Conservation (phyloP, 352 stramenopile genomes). For the Phytophthora sp. region DNA sequence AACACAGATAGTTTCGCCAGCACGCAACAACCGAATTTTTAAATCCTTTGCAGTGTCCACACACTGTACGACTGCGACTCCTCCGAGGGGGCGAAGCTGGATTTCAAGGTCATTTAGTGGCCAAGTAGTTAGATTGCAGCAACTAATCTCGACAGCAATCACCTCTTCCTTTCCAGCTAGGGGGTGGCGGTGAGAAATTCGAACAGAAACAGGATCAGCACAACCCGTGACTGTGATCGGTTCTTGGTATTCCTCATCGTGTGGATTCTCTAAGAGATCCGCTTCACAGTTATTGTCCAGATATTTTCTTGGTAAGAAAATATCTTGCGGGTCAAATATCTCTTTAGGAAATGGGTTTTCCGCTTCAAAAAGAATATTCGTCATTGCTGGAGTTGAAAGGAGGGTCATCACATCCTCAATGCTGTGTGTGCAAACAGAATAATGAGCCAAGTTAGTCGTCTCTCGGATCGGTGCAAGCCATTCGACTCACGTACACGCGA, state of each 20-base stretch:
- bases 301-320: slow-evolving; percentile 39
- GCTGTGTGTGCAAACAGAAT: slow-evolving; percentile 4
- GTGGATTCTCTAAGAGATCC: background rate
- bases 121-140: slow-evolving; percentile 74
- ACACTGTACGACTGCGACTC: slow-evolving; percentile 47
- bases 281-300: background rate
- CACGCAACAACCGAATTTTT: slow-evolving; percentile 53
- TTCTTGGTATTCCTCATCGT: slow-evolving; percentile 17
- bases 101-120: slow-evolving; percentile 71
- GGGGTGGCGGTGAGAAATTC: slow-evolving; percentile 62
- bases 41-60: slow-evolving; percentile 65
- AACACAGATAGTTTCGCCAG: slow-evolving; percentile 38
- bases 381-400: slow-evolving; percentile 6
- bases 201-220: slow-evolving; percentile 64
- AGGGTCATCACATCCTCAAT: slow-evolving; percentile 31
- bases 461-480: too few relatives aligned
- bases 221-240: slow-evolving; percentile 56
- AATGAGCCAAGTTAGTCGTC: slow-evolving; percentile 10
- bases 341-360: slow-evolving; percentile 19
- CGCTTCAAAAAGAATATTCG: background rate
- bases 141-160: slow-evolving; percentile 54
- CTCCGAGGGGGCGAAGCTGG: slow-evolving; percentile 50
- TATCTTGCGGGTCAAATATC: slow-evolving; percentile 44
- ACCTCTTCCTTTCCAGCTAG: slow-evolving; percentile 49
- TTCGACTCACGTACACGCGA: slow-evolving; percentile 39